Evolutionary conservation across 2,329 filamentous ascomycete genomes (phyloP).

Genomic region (Paraconiothyrium sp.): DNA sequence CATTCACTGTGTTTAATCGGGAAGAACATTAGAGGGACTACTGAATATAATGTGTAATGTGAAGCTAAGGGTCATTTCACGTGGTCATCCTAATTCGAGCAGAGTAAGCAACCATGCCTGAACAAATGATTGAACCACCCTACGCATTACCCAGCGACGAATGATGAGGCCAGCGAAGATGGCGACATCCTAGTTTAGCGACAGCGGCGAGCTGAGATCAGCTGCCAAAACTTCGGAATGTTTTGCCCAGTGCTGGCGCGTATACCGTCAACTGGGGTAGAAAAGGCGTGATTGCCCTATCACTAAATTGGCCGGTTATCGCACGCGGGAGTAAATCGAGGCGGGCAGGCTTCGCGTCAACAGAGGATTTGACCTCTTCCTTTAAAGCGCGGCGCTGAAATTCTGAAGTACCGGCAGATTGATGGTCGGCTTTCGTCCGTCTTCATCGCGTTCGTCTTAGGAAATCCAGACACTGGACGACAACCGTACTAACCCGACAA

Average conservation of each 20-base stretch:
- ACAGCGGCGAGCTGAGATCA: background rate
- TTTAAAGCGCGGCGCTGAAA: background rate
- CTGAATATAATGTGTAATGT: too few relatives aligned
- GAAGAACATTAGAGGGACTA: too few relatives aligned
- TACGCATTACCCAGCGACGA: too few relatives aligned
- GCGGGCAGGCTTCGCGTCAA: background rate
- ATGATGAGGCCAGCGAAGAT: too few relatives aligned
- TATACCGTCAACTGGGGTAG: slow-evolving; percentile 39
- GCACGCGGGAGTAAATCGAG: slow-evolving; percentile 3
- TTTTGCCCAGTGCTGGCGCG: background rate
- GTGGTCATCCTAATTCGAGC: too few relatives aligned
- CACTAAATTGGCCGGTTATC: slow-evolving; percentile 3
- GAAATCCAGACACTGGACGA: background rate
- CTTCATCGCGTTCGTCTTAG: background rate
- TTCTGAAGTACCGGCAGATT: background rate
- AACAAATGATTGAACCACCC: too few relatives aligned
- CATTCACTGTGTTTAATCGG: too few relatives aligned
- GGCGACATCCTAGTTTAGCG: background rate
- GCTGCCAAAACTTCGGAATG: background rate
- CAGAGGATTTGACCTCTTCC: background rate
- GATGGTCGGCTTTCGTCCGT: background rate
- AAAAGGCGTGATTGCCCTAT: slow-evolving; percentile 41
- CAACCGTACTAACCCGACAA: slow-evolving; percentile 14
- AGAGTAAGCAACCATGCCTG: too few relatives aligned
- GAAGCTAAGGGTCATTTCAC: too few relatives aligned